These are phyloP conservation scores for Trichoderma reesei DNA, from an alignment of 495 filamentous ascomycete genomes.

Conservation along the genomic window DNA sequence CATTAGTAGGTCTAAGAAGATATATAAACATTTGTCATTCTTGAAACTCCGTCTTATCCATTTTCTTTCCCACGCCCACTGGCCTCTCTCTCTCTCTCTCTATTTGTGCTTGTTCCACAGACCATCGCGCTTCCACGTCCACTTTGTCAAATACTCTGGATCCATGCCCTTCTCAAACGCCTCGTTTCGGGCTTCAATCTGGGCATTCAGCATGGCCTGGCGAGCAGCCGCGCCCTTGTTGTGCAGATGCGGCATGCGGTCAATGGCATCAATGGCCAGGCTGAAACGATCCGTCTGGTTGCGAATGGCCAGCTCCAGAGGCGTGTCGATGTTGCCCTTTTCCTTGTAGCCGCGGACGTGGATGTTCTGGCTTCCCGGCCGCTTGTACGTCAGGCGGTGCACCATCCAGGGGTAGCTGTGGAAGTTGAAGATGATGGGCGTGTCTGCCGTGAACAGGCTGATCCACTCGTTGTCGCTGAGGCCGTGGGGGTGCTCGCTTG, in stretches of 20 bases:
- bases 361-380: slow-evolving; percentile 50
- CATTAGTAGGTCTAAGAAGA: background rate
- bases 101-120: slow-evolving; percentile 13
- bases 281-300: slow-evolving; percentile 64
- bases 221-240: slow-evolving; percentile 48
- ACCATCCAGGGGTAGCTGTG: slow-evolving; percentile 70
- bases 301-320: slow-evolving; percentile 59
- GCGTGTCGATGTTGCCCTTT: slow-evolving; percentile 72
- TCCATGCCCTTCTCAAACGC: slow-evolving; percentile 59
- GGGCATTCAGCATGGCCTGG: slow-evolving; percentile 49
- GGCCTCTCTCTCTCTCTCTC: background rate
- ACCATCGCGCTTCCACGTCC: slow-evolving; percentile 47
- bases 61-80: background rate
- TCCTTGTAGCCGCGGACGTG: slow-evolving; percentile 66
- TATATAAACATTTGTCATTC: background rate
- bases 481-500: slow-evolving; percentile 57
- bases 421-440: slow-evolving; percentile 69
- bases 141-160: slow-evolving; percentile 52
- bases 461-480: slow-evolving; percentile 50
- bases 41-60: background rate
- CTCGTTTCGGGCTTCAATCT: slow-evolving; percentile 46
- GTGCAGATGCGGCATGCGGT: slow-evolving; percentile 45
- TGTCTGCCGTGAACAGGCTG: slow-evolving; percentile 56
- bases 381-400: slow-evolving; percentile 61
- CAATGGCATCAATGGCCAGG: slow-evolving; percentile 63